Evolutionary conservation across 2,329 filamentous ascomycete species (phyloP).

Genomic region (Phyllosticta capitalensis): DNA sequence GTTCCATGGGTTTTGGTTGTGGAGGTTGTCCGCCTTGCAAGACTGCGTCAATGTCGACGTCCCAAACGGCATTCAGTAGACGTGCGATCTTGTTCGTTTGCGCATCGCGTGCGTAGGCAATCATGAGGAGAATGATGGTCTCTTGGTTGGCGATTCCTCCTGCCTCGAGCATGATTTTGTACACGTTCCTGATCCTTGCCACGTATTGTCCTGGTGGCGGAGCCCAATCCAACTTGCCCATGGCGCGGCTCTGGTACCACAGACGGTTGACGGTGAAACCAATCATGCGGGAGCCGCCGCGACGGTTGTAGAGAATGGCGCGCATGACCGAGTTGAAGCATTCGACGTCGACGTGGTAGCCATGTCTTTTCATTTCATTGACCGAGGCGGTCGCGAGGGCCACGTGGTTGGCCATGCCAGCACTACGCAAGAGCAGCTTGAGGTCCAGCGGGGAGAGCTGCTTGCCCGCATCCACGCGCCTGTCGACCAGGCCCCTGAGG

Average conservation of each 20-base stretch:
- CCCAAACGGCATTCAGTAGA: slow-evolving; percentile 45
- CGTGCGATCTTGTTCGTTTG: slow-evolving; percentile 37
- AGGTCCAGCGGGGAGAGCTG: slow-evolving; percentile 39
- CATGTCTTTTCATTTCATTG: slow-evolving; percentile 32
- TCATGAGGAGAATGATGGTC: slow-evolving; percentile 45
- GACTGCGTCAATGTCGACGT: slow-evolving; percentile 40
- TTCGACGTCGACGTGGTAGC: slow-evolving; percentile 34
- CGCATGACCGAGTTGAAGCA: slow-evolving; percentile 50
- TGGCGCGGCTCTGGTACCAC: neutral
- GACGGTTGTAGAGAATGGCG: slow-evolving; percentile 35
- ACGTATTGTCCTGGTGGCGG: slow-evolving; percentile 22
- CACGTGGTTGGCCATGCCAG: slow-evolving; percentile 38
- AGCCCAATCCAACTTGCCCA: slow-evolving; percentile 17
- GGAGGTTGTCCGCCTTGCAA: slow-evolving; percentile 19
- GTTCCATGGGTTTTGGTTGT: slow-evolving; percentile 32
- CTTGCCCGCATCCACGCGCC: slow-evolving; percentile 28
- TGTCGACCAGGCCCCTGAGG: slow-evolving; percentile 28
- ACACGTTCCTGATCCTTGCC: slow-evolving; percentile 26
- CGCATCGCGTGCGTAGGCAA: slow-evolving; percentile 44
- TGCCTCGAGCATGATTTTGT: slow-evolving; percentile 38
- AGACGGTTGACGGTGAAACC: neutral
- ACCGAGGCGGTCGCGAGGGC: slow-evolving; percentile 38
- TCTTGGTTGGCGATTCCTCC: slow-evolving; percentile 40
- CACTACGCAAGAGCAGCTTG: slow-evolving; percentile 43
- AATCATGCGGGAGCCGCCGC: neutral